Evolutionary conservation across 169 alveolate genomes (phyloP), one percentile per base, ranked within the genome.

Genomic region (Hammondia hammondi): DNA sequence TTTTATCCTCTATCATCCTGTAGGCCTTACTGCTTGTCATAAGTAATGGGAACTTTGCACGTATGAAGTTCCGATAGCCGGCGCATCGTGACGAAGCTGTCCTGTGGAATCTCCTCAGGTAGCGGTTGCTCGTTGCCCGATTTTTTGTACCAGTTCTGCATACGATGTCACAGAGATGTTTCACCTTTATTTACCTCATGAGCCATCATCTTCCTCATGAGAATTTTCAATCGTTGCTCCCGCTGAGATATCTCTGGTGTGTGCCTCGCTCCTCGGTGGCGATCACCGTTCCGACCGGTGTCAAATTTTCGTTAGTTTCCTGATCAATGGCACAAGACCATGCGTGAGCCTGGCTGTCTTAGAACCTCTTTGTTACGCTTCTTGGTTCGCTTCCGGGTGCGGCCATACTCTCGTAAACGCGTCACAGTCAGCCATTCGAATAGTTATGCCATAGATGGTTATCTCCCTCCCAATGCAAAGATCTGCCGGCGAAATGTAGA

Each of bases 391-490:
- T 4, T 67, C 77, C 77, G 32, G n/a, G 24, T 7, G 61, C 21
- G 12, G 81, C 29, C 92, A 32, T 85, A 88, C 98, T 93, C 98
- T 92, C 29, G 99, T 98, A 93, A 97, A 98, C 71, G 96, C 88
- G 93, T 97, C 98, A 85, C 97, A 95, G 81, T 95, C 98, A 73
- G 94, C 94, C 56, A 98, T 46, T 73, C 96, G 95, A 71, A 98
- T 92, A 37, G 95, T 95, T 93, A 97, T 97, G 29, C 98, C 98
- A 94, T 95, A 96, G 70, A 97, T 96, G 10, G 93, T 95, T 39
- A 98, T 95, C 91, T 96, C 96, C 70, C 85, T 81, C 24, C 98
- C 98, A 39, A 97, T 95, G 57, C 96, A 94, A 85, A 98, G 96
- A 94, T 98, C 98, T 24, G 94, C 92, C 12, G 98, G 97, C 3